A percentile compares a stretch with the other conserved stretches of the same genome.
phyloP scores from a whole-genome alignment of 2,329 filamentous ascomycete species.

The Apiospora sp. region DNA sequence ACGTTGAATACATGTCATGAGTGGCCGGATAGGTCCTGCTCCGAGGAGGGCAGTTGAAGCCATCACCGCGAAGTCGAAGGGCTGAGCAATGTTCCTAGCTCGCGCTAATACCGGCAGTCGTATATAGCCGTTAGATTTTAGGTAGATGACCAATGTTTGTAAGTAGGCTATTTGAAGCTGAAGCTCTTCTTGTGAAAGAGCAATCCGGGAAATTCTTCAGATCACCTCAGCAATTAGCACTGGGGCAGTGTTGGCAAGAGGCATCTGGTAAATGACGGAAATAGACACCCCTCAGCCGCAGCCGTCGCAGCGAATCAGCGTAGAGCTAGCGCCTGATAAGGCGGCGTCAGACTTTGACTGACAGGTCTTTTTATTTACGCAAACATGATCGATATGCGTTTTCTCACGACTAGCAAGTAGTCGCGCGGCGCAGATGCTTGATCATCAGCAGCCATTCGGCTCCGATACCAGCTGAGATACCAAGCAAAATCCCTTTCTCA shows the following conservation, averaged over 20 bases:
- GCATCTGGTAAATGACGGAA: not conserved
- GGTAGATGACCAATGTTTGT: not conserved
- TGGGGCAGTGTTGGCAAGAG: not conserved
- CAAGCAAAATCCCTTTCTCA: not conserved
- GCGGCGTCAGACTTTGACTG: not conserved
- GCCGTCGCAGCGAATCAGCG: not conserved
- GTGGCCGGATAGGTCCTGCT: not conserved
- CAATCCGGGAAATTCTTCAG: not conserved
- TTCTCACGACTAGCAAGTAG: not conserved
- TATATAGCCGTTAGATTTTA: not conserved
- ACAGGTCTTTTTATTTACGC: not conserved
- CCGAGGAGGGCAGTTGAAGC: not conserved
- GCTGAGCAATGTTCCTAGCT: not conserved
- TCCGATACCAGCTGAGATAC: not conserved
- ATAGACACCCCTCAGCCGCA: not conserved
- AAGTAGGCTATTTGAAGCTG: not conserved
- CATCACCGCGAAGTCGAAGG: constrained; percentile 6
- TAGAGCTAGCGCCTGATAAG: not conserved
- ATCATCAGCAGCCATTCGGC: not conserved
- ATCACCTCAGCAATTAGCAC: not conserved
- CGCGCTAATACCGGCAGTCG: constrained; percentile 1
- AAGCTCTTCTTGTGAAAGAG: not conserved
- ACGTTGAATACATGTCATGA: not conserved
- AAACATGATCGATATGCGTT: not conserved
- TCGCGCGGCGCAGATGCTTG: constrained; percentile 13